Conservation (phyloP, 2,329 filamentous ascomycete species). For the Macroventuria anomochaeta region DNA sequence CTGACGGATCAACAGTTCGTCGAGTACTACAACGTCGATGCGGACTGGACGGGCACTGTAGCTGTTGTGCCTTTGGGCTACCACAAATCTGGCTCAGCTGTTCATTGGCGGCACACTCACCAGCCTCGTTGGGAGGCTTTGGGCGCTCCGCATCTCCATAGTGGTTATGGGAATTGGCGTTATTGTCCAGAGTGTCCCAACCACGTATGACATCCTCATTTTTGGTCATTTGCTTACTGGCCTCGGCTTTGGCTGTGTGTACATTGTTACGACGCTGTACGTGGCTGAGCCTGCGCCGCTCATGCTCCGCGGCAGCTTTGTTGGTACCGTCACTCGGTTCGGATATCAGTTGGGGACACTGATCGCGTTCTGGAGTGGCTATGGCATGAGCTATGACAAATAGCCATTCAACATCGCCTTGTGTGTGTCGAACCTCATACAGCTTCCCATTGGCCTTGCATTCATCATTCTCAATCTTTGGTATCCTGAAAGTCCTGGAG, state of each 20-base stretch:
- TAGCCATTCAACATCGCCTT: constrained; percentile 11
- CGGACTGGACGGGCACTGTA: constrained; percentile 3
- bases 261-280: constrained; percentile 12
- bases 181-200: constrained; percentile 8
- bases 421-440: constrained; percentile 10
- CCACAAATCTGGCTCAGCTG: constrained; percentile 10
- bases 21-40: constrained; percentile 12
- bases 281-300: constrained; percentile 2
- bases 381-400: constrained; percentile 9
- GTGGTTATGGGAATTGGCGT: constrained; percentile 3
- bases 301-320: constrained; percentile 5
- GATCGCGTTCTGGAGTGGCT: constrained; percentile 10
- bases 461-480: constrained; percentile 8
- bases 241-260: constrained; percentile 15
- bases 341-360: constrained; percentile 9
- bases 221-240: constrained; percentile 6
- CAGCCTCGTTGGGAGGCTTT: background rate
- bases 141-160: constrained; percentile 11
- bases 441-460: constrained; percentile 7
- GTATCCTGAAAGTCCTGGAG: constrained; percentile 1
- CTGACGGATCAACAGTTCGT: constrained; percentile 9
- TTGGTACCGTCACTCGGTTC: constrained; percentile 5
- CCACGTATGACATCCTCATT: constrained; percentile 12
- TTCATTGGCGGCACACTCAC: constrained; percentile 8
- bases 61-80: constrained; percentile 6